Evolutionary conservation across 345 rosid species (phyloP).

Genomic region (Hypericum androsaemum): DNA sequence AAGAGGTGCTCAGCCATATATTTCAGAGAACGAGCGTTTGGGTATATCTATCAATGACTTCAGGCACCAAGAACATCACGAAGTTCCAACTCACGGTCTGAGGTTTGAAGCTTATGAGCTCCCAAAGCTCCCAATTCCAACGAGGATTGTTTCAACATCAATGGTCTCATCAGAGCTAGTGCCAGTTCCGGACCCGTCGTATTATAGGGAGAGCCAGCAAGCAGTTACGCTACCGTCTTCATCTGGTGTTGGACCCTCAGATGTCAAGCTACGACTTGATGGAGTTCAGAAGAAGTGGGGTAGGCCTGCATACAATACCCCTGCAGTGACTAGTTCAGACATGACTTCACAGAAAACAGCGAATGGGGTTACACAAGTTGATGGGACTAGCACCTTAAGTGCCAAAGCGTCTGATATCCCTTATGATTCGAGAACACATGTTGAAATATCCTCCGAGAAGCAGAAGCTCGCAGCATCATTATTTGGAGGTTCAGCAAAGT

Average conservation of each 20-base stretch:
- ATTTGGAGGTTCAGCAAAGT: conserved; percentile 69
- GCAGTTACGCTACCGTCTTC: conserved; percentile 32
- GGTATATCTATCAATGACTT: conserved; percentile 42
- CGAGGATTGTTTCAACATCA: conserved; percentile 33
- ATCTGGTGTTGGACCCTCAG: conserved; percentile 47
- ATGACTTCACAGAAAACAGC: conserved; percentile 39
- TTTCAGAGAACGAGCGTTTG: conserved; percentile 65
- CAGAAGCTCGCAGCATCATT: conserved; percentile 98
- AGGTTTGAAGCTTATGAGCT: conserved; percentile 94
- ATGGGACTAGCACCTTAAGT: conserved; percentile 30
- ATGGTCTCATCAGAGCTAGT: conserved; percentile 53
- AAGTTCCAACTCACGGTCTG: conserved; percentile 59
- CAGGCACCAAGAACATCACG: conserved; percentile 53
- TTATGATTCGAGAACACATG: conserved; percentile 49
- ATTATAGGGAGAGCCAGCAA: conserved; percentile 43
- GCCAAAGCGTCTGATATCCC: conserved; percentile 38
- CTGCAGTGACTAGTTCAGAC: conserved; percentile 39
- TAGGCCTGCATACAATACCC: conserved; percentile 43
- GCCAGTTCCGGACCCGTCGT: conserved; percentile 59
- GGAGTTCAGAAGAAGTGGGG: conserved; percentile 99
- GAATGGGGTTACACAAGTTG: conserved; percentile 38
- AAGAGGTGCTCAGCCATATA: conserved; percentile 75
- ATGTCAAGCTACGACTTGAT: conserved; percentile 76
- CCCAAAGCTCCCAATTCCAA: conserved; percentile 50
- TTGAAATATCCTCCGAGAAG: conserved; percentile 69